phyloP scores from a whole-genome alignment of 805 yeast genomes.

The Monosporozyma siamensis region DNA sequence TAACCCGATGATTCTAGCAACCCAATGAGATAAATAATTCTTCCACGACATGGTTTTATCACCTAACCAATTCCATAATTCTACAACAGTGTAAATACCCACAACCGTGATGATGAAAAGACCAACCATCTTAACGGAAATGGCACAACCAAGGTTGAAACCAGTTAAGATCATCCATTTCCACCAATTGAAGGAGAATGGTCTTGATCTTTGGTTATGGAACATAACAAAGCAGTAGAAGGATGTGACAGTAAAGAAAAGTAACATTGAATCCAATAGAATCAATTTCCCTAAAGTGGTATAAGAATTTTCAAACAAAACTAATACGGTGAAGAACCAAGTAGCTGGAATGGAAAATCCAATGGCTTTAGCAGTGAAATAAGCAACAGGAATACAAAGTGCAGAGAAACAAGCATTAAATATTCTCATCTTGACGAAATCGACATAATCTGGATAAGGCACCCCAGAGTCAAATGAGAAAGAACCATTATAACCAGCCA shows the following conservation, averaged over 20 bases:
- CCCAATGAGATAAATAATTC: conserved; percentile 53
- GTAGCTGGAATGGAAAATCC: conserved; percentile 43
- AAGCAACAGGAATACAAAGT: conserved; percentile 60
- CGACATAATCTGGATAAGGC: conserved; percentile 49
- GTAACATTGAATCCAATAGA: conserved; percentile 63
- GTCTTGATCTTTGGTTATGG: conserved; percentile 37
- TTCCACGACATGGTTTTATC: conserved; percentile 46
- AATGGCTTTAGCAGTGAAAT: conserved; percentile 54
- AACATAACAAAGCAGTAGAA: conserved; percentile 49
- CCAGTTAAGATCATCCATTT: conserved; percentile 84
- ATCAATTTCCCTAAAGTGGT: conserved; percentile 67
- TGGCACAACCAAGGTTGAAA: conserved; percentile 75
- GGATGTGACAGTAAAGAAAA: conserved; percentile 68
- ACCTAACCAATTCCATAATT: conserved; percentile 78
- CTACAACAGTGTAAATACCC: conserved; percentile 82
- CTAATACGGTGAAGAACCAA: conserved; percentile 53
- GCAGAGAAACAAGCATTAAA: conserved; percentile 65
- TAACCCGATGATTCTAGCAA: conserved; percentile 52
- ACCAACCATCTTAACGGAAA: conserved; percentile 96
- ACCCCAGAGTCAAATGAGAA: conserved; percentile 65
- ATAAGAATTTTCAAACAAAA: conserved; percentile 57
- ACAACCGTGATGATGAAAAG: conserved; percentile 78
- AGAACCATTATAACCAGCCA: conserved; percentile 78
- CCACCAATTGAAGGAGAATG: conserved; percentile 85
- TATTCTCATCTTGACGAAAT: conserved; percentile 57